A percentile compares a stretch with the other conserved stretches of the same genome.
phyloP scores from a whole-genome alignment of 164 flowering plant species.

The Litsea cubeba region DNA sequence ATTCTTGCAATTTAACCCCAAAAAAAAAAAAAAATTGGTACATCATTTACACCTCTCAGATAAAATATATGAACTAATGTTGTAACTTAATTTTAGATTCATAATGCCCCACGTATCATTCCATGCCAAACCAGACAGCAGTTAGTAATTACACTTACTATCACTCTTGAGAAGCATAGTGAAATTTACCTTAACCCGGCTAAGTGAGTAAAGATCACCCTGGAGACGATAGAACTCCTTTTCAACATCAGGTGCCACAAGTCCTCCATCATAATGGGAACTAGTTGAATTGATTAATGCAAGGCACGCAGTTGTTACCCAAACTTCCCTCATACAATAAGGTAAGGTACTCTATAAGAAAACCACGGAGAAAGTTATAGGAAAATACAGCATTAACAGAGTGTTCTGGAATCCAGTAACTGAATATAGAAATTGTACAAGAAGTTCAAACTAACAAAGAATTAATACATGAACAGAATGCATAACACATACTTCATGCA shows the following conservation, averaged over 20 bases:
- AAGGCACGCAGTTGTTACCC: slow-evolving; percentile 92
- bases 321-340: slow-evolving; percentile 91
- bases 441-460: not conserved
- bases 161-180: not conserved
- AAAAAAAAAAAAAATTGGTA: no score
- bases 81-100: no score
- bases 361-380: not conserved
- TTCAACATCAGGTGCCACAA: slow-evolving; percentile 65
- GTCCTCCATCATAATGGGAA: slow-evolving; percentile 55
- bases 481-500: slow-evolving; percentile 58
- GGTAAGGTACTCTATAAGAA: slow-evolving; percentile 63
- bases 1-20: no score
- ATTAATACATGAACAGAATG: slow-evolving; percentile 2
- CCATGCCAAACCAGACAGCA: not conserved
- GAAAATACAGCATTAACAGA: not conserved
- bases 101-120: not conserved
- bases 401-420: not conserved
- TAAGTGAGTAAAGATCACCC: slow-evolving; percentile 88
- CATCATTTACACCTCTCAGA: no score
- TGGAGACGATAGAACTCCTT: slow-evolving; percentile 87
- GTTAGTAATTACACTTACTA: not conserved
- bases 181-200: slow-evolving; percentile 71
- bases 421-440: not conserved
- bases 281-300: slow-evolving; percentile 60
- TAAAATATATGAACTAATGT: not conserved